Base-by-base conservation (phyloP, 2,329 filamentous ascomycete genomes). In the Gliomastix tumulicola region DNA sequence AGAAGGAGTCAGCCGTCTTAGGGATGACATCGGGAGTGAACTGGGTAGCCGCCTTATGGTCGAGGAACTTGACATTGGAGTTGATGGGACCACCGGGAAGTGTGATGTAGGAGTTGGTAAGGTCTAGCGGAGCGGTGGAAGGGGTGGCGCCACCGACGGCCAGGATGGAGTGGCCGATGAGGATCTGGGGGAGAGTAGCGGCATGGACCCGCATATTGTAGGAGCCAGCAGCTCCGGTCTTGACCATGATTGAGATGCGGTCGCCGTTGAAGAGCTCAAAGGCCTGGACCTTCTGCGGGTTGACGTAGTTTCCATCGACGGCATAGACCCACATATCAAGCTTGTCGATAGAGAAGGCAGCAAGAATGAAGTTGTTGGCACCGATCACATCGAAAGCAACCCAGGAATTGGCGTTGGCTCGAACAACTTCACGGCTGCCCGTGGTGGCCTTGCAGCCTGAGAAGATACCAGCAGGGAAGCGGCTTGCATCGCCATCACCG, bases 161-260 rank as follows among this genome's bases (percentile, higher is more conserved):
- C 27, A 82, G 53, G 9, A 65, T 57, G 2, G 70, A 76, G 15
- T 66, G 62, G 3, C 69, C 75, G 12, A 63, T 62, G 21, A 82
- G 60, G 36, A 79, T 63, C 48, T 82, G 79, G 11, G 70, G 65
- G 3, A 63, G 52, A 20, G 59, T 61, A 12, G 59, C 55, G 13
- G 70, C 66, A 19, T 69, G 66, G 28, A 72, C 59, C 3, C 78
- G 74, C 21, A 80, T 68, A 6, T 66, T 67, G 50, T 74, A 81
- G 39, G 69, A 56, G 2, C 69, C 69, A 1, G 62, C 49, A 27
- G 65, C 60, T 28, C 65, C 53, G 5, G 75, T 55, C 40, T 65
- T 52, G 42, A 74, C 46, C 33, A 76, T 47, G 2, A 76, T 56
- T 1, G 71, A 73, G 47, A 68, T n/a, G 21, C 38, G 38, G 42